Evolutionary conservation across 176 grass and related monocot species (phyloP).

Genomic region (Avena atlantica): DNA sequence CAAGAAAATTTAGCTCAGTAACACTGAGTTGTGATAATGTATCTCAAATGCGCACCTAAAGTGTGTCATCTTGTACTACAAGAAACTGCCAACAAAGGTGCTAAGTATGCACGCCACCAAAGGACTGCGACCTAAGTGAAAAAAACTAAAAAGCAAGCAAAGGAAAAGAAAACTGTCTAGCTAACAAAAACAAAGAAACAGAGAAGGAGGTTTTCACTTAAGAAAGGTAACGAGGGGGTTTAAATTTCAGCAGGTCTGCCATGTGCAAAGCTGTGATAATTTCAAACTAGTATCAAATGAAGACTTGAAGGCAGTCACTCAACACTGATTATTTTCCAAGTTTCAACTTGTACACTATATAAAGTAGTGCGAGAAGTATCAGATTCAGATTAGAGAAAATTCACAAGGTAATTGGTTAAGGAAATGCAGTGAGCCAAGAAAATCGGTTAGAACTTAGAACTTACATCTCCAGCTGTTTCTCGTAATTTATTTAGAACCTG

Average conservation of each 20-base stretch:
- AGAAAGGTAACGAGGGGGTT: not conserved
- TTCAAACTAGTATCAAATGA: slow-evolving; percentile 21
- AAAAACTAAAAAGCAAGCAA: slow-evolving; percentile 5
- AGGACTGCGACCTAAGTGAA: not conserved
- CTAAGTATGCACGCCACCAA: not conserved
- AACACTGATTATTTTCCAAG: not conserved
- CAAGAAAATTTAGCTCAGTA: slow-evolving; percentile 17
- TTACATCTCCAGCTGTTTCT: slow-evolving; percentile 75
- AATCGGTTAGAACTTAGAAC: slow-evolving; percentile 30
- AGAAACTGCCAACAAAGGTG: not conserved
- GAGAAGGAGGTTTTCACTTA: slow-evolving; percentile 29
- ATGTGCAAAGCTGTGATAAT: slow-evolving; percentile 11
- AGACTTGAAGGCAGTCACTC: not conserved
- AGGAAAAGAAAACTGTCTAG: not conserved
- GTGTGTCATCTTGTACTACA: not conserved
- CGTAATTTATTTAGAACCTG: slow-evolving; percentile 77
- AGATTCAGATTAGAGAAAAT: not conserved
- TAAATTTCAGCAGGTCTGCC: not conserved
- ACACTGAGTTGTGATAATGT: slow-evolving; percentile 2
- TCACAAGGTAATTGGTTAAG: slow-evolving; percentile 3
- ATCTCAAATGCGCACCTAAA: slow-evolving; percentile 11
- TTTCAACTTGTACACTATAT: slow-evolving; percentile 20
- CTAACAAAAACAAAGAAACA: slow-evolving; percentile 9
- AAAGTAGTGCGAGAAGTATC: too few relatives aligned
- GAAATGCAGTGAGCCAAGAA: slow-evolving; percentile 28